Base-by-base conservation (phyloP, 345 rosid genomes). In the Euclidium syriacum region DNA sequence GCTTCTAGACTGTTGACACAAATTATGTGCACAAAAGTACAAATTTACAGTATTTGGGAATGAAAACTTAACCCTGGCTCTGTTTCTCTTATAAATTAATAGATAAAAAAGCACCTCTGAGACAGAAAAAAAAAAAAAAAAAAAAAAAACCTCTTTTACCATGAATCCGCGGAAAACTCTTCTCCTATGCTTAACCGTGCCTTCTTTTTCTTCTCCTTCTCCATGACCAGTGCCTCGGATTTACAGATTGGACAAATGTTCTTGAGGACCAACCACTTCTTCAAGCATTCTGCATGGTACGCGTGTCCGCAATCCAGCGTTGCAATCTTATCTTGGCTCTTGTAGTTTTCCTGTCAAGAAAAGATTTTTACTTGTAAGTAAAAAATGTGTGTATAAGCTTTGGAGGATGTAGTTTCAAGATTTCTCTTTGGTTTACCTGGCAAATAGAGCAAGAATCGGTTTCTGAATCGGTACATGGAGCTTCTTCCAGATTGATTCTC, bases 181-280 rank as follows among this genome's bases (percentile, higher is more conserved):
- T 49, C 68, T 33, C 38, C 30, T 61, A 54, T 59, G 4, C 65
- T 69, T 59, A 12, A 58, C 11, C 58, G 50, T 64, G 34, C 43
- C 40, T 65, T 69, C 33, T 34, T 27, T 59, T 18, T 20, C 22
- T 26, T 46, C 53, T 40, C 61, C 58, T 55, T 62, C 18, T 41
- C 68, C 14, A 30, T 17, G 57, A 72, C 79, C 76, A 85, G 61
- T 52, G 90, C 98, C 79, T 91, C 86, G 2, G 84, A 77, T 77
- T 91, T 91, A 82, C 98, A 91, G 75, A 88, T 74, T 15, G 98
- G 96, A 73, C 96, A 91, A 19, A 81, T 76, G 46, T 84, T 91
- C 84, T 91, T 91, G 62, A 88, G 73, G 5, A 77, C 68, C 64
- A 91, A 82, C 98, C 98, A 91, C 70, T 83, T 88, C 83, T 73